Evolutionary conservation across 2,329 filamentous ascomycete species (phyloP), one percentile per base, ranked within the genome.

Genomic region (Penicillium sp.): DNA sequence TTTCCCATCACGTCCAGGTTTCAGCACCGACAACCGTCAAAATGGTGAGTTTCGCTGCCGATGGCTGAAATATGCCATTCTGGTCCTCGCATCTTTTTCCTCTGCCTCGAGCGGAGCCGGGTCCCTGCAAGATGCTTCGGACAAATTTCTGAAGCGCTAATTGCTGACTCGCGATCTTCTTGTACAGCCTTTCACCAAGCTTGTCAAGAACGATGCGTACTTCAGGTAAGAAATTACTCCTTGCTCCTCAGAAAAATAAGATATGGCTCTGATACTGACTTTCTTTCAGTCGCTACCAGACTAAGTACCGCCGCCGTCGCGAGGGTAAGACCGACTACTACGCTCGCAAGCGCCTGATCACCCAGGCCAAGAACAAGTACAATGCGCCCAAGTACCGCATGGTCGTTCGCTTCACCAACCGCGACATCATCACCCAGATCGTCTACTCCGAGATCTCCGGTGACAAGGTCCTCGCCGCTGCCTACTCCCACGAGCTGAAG

Each of bases 331-430:
- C 94, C 82, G 94, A 99, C 79, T 99, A 99, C 90, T 97, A 96
- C 79, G 94, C 94, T 76, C 92, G 94, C 79, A 97, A 97, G 90
- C 89, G 94, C 75, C 85, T 99, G 79, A 94, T 97, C 84, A 92
- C 90, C 83, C 94, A 99, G 86, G 94, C 94, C 82, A 99, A 97
- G 90, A 99, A 99, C 90, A 99, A 99, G 89, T 99, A 97, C 89
- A 95, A 95, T 82, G 89, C 94, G 62, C 94, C 94, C 80, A 99
- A 99, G 87, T 97, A 99, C 88, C 90, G 94, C 75, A 88, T 99
- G 74, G 94, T 99, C 66, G 90, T 99, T 76, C 94, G 94, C 78
- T 96, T 95, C 88, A 95, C 90, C 84, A 95, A 97, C 88, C 90
- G 91, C 80, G 92, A 99, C 85, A 95, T 97, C 83, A 89, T 97